These are phyloP conservation scores for Pythium plurisporium DNA, from an alignment of 352 stramenopile genomes.

Conservation along the genomic window DNA sequence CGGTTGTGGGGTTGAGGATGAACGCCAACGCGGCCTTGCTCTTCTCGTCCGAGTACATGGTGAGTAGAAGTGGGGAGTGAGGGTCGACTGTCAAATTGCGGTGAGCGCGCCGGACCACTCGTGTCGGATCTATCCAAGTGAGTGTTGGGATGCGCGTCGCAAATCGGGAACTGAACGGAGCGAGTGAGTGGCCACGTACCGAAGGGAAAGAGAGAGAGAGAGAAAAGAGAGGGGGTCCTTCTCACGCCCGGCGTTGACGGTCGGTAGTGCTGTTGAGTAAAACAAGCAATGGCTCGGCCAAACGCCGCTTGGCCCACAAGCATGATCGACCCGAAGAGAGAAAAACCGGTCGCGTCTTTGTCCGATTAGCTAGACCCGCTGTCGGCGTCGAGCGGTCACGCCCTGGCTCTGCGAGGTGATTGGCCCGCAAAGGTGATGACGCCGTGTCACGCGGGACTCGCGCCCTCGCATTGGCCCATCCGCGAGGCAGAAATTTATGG, in stretches of 20 bases:
- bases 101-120: not conserved
- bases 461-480: constrained; percentile 3
- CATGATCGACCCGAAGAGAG: constrained; percentile 7
- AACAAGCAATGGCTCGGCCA: constrained; percentile 21
- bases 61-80: not conserved
- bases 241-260: not conserved
- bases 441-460: constrained; percentile 16
- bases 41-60: constrained; percentile 27
- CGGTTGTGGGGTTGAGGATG: constrained; percentile 59
- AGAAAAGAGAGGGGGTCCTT: not conserved
- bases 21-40: constrained; percentile 62
- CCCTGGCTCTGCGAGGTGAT: constrained; percentile 11
- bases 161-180: constrained; percentile 15
- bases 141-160: constrained; percentile 2
- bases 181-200: not conserved
- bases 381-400: constrained; percentile 5
- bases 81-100: not conserved
- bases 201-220: not conserved
- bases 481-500: constrained; percentile 2
- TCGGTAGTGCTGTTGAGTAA: constrained; percentile 20
- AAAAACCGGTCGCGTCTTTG: constrained; percentile 14
- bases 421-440: constrained; percentile 16
- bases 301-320: not conserved
- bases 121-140: too few relatives aligned
- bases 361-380: constrained; percentile 15